Conservation (phyloP, 768 basidiomycete genomes). For the Melanogaster broomeanus region DNA sequence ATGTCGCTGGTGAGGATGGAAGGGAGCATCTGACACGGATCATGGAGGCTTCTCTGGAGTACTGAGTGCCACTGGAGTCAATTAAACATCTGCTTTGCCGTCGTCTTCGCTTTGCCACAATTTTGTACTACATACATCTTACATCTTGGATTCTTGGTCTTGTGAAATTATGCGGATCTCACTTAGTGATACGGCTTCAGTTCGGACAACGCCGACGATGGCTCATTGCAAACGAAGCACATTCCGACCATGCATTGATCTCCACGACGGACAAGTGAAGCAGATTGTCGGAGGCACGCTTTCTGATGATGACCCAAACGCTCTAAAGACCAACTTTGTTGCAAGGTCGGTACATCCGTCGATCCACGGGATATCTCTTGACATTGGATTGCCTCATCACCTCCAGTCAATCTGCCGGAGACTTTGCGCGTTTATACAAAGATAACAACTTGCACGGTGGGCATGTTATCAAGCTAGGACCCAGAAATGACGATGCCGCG, state of each 20-base stretch:
- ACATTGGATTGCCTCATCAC: neutral
- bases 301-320: slow-evolving; percentile 59
- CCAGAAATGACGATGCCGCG: slow-evolving; percentile 88
- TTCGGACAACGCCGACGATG: slow-evolving; percentile 14
- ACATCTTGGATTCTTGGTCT: neutral
- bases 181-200: neutral
- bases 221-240: slow-evolving; percentile 36
- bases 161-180: too few species aligned
- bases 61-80: slow-evolving; percentile 44
- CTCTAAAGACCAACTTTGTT: slow-evolving; percentile 86
- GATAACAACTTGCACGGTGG: slow-evolving; percentile 73
- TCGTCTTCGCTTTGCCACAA: slow-evolving; percentile 3
- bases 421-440: slow-evolving; percentile 81
- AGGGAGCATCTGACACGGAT: slow-evolving; percentile 79
- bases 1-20: slow-evolving; percentile 81
- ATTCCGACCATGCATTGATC: slow-evolving; percentile 95
- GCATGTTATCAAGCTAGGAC: slow-evolving; percentile 95
- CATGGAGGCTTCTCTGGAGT: slow-evolving; percentile 77
- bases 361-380: slow-evolving; percentile 9
- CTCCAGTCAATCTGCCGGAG: slow-evolving; percentile 69
- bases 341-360: slow-evolving; percentile 61
- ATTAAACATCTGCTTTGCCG: neutral
- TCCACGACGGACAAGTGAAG: slow-evolving; percentile 94
- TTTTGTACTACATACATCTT: slow-evolving; percentile 1
- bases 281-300: slow-evolving; percentile 97